Evolutionary conservation across 208 protist genomes (phyloP), one percentile per base, ranked within the genome.

Genomic region (Leishmania lainsoni): DNA sequence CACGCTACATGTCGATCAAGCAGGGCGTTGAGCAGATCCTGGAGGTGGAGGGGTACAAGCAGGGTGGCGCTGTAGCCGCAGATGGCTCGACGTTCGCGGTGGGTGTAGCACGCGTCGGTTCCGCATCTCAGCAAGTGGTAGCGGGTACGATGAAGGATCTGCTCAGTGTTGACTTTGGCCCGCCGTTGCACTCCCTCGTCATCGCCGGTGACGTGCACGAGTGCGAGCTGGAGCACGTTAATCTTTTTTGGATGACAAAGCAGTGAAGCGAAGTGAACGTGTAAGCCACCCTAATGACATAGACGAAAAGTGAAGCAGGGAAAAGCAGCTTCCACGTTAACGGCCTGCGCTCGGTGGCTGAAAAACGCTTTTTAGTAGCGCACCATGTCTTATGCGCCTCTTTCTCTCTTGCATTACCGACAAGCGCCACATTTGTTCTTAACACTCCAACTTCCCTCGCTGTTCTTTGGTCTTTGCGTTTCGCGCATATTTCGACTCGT

Each of bases 1-100:
- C 99, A 49, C 92, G 99, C 69, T 99, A 98, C 90, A 99, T 99
- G 99, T 99, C 98, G 3, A 95, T 99, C 69, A 93, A 95, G 63
- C 93, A 99, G 86, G 97, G 95, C 2, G 73, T 99, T 56, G 94
- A 99, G 78, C 98, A 99, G 86, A 74, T 99, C 8, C 78, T 99
- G 1, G 94, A 98, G 81, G 90, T 99, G 63, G 98, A 99, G 80
- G 80, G 94, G 35, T 85, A 83, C 26, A 83, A 93, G 42, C 78
- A 95, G 52, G 87, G 95, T 29, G 91, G 89, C 45, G 90, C 92
- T 9, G 93, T 97, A 26, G 83, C 79, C 20, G 87, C 86, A 12
- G 93, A 99, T 72, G 92, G 93, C 48, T 90, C 87, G 68, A 98
- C 98, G 0, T 68, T 98, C 17, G 90, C 90, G 48, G 90, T 99